phyloP scores from a whole-genome alignment of 2,329 filamentous ascomycete genomes.

The Exophiala lecanii-corni region DNA sequence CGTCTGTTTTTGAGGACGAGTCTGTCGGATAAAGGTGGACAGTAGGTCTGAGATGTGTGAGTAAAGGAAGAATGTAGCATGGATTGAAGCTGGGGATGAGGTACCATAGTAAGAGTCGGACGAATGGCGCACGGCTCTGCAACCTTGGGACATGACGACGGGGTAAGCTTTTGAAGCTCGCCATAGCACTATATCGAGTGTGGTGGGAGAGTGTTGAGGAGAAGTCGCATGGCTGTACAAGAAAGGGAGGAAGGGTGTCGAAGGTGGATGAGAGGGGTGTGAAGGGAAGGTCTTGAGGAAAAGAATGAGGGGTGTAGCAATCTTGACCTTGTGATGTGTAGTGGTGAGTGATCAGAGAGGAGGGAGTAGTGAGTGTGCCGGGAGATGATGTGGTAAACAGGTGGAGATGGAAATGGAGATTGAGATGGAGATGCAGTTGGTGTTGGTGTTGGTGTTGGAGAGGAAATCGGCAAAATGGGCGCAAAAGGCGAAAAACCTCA shows the following conservation, averaged over 20 bases:
- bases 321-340: neutral
- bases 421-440: no score
- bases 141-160: conserved; percentile 22
- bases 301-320: neutral
- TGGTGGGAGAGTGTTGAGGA: neutral
- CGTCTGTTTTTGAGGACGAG: conserved; percentile 13
- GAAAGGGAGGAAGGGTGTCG: neutral
- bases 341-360: no score
- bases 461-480: no score
- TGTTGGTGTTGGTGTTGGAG: no score
- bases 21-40: conserved; percentile 30
- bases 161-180: conserved; percentile 14
- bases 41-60: conserved; percentile 32
- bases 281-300: neutral
- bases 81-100: conserved; percentile 14
- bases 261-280: neutral
- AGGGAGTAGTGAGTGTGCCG: no score
- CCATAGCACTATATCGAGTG: conserved; percentile 19
- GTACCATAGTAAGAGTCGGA: conserved; percentile 22
- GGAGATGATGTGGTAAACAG: no score
- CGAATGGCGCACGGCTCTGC: conserved; percentile 14
- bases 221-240: neutral
- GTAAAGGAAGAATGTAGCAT: neutral
- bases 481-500: no score
- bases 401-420: no score